phyloP scores from a whole-genome alignment of 163 green algal species.

The Prototheca cutis region DNA sequence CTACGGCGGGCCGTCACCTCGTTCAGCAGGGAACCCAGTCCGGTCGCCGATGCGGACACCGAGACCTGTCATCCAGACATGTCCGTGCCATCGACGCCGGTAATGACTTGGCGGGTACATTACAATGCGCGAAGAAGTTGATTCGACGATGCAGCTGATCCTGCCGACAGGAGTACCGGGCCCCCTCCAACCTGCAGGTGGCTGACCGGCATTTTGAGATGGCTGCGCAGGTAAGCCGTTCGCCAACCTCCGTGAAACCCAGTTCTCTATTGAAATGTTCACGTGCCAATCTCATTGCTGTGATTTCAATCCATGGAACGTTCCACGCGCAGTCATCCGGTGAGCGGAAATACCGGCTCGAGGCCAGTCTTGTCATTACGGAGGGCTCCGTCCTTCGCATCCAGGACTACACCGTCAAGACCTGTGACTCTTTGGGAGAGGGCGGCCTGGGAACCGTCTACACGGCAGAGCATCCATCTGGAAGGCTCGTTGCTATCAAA shows the following conservation, averaged over 20 bases:
- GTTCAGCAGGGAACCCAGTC: too few relatives aligned
- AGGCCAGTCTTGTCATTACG: background rate
- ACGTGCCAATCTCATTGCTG: background rate
- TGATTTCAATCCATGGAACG: background rate
- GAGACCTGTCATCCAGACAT: too few relatives aligned
- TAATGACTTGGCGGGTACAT: too few relatives aligned
- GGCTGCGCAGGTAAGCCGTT: background rate
- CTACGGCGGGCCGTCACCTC: too few relatives aligned
- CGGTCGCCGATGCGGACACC: too few relatives aligned
- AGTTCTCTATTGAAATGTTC: background rate
- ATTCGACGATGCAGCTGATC: too few relatives aligned
- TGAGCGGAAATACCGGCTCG: background rate
- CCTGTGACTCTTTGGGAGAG: background rate
- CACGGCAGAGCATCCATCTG: slow-evolving; percentile 3
- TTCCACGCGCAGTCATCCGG: too few relatives aligned
- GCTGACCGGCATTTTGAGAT: background rate
- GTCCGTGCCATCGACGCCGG: too few relatives aligned
- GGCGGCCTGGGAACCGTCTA: slow-evolving; percentile 14
- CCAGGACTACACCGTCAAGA: background rate
- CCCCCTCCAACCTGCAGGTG: too few relatives aligned
- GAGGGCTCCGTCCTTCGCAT: background rate
- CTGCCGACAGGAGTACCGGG: too few relatives aligned
- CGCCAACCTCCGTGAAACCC: background rate
- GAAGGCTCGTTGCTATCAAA: slow-evolving; percentile 10
- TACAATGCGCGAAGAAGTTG: too few relatives aligned